Conservation (phyloP, 179 eudicot species). For the Drosera spatulata region DNA sequence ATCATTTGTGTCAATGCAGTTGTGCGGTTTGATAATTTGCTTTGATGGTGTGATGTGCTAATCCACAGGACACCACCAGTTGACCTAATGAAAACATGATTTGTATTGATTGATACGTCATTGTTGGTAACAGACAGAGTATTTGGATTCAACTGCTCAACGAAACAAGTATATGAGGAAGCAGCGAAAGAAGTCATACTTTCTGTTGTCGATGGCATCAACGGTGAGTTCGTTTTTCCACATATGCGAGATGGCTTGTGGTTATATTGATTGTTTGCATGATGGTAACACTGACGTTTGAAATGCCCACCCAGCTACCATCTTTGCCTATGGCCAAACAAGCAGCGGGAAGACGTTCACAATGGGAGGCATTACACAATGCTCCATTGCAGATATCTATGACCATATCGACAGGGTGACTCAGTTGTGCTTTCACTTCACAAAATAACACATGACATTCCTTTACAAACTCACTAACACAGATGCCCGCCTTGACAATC, state of each 20-base stretch:
- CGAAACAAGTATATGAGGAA: constrained; percentile 61
- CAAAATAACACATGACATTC: too few species aligned
- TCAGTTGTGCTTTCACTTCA: not conserved
- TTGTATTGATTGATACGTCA: too few species aligned
- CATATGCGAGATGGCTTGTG: too few species aligned
- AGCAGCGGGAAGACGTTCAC: constrained; percentile 89
- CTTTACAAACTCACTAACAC: too few species aligned
- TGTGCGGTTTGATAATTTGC: too few species aligned
- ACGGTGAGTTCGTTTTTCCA: constrained; percentile 28
- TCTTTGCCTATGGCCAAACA: constrained; percentile 88
- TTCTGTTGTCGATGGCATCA: constrained; percentile 58
- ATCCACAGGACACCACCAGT: too few species aligned
- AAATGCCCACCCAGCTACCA: constrained; percentile 33
- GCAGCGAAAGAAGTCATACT: constrained; percentile 58
- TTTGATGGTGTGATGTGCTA: too few species aligned
- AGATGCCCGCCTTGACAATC: not conserved
- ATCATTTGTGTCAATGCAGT: too few species aligned
- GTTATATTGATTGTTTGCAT: too few species aligned
- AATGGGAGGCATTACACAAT: constrained; percentile 60
- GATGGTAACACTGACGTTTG: too few species aligned
- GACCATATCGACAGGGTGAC: constrained; percentile 41
- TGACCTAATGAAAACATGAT: too few species aligned
- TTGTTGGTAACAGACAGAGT: constrained; percentile 37
- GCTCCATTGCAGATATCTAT: constrained; percentile 52
- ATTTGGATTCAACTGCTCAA: constrained; percentile 38